Evolutionary conservation across 345 rosid genomes (phyloP).

Genomic region (Atalantia buxifolia): DNA sequence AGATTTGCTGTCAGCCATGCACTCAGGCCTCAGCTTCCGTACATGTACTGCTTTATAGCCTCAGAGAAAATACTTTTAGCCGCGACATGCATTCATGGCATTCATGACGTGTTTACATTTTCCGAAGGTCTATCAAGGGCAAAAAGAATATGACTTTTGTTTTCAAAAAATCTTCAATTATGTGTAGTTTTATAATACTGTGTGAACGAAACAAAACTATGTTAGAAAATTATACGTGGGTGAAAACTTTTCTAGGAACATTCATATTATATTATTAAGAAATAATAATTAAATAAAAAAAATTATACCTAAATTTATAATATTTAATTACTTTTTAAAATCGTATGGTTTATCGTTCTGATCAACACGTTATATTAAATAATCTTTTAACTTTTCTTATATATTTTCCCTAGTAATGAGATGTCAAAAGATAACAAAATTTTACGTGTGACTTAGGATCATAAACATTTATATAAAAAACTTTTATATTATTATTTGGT

Average conservation of each 20-base stretch:
- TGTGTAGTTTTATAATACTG: too few relatives aligned
- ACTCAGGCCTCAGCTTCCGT: neutral
- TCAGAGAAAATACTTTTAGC: neutral
- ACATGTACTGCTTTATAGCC: neutral
- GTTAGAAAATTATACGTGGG: too few relatives aligned
- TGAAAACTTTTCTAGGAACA: accelerated
- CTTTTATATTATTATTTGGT: too few relatives aligned
- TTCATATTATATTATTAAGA: too few relatives aligned
- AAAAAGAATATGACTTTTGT: too few relatives aligned
- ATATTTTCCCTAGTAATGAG: accelerated
- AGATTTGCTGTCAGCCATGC: neutral
- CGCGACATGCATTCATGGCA: neutral
- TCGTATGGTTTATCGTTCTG: accelerated
- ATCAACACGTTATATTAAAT: accelerated
- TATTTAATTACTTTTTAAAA: accelerated
- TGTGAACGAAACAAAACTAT: too few relatives aligned
- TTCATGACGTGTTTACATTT: neutral
- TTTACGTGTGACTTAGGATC: accelerated
- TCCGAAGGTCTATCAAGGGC: neutral
- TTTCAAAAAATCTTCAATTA: too few relatives aligned
- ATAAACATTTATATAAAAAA: accelerated
- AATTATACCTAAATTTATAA: too few relatives aligned
- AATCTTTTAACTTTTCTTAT: accelerated
- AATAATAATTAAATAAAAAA: too few relatives aligned
- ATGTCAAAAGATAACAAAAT: too few relatives aligned